These are phyloP conservation scores for Trametes versicolor DNA, from an alignment of 1,284 basidiomycete genomes.

Conservation along the genomic window DNA sequence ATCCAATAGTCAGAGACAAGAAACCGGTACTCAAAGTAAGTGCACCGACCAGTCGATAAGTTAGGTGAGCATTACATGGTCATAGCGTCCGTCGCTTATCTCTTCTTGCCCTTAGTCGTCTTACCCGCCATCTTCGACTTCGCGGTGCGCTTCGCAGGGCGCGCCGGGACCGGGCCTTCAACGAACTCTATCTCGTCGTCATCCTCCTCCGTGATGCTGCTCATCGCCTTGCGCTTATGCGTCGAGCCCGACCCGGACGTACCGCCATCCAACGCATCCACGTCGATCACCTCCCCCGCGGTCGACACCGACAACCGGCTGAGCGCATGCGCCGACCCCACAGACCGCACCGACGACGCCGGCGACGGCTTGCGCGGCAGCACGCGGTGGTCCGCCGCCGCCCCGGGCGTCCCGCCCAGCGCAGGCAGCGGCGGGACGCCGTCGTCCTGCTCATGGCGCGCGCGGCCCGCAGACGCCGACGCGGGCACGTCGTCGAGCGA, in stretches of 20 bases:
- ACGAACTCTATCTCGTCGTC: conserved; percentile 62
- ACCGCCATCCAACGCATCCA: conserved; percentile 42
- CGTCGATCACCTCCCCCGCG: conserved; percentile 43
- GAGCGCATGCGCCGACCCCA: conserved; percentile 44
- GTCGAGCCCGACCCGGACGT: conserved; percentile 33
- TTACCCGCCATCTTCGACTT: conserved; percentile 52
- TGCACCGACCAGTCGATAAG: background rate
- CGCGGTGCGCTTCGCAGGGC: conserved; percentile 45
- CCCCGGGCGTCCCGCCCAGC: conserved; percentile 26
- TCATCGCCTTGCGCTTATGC: conserved; percentile 59
- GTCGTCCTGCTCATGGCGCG: conserved; percentile 42
- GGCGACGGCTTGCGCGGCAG: conserved; percentile 45
- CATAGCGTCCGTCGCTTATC: background rate
- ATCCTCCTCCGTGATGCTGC: conserved; percentile 49
- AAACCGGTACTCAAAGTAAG: too few relatives aligned
- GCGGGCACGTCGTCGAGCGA: conserved; percentile 36
- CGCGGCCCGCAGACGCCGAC: conserved; percentile 7
- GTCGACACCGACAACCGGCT: conserved; percentile 47
- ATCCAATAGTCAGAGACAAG: too few relatives aligned
- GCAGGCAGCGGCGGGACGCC: conserved; percentile 41
- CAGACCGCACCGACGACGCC: conserved; percentile 45
- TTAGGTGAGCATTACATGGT: background rate
- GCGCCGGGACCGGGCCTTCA: conserved; percentile 52
- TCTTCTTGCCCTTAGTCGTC: conserved; percentile 35
- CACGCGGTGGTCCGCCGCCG: conserved; percentile 13